Percentiles rank a stretch among this genome's conserved stretches.
phyloP scores from a whole-genome alignment of 2,329 filamentous ascomycete genomes.

The Neobulgaria alba region DNA sequence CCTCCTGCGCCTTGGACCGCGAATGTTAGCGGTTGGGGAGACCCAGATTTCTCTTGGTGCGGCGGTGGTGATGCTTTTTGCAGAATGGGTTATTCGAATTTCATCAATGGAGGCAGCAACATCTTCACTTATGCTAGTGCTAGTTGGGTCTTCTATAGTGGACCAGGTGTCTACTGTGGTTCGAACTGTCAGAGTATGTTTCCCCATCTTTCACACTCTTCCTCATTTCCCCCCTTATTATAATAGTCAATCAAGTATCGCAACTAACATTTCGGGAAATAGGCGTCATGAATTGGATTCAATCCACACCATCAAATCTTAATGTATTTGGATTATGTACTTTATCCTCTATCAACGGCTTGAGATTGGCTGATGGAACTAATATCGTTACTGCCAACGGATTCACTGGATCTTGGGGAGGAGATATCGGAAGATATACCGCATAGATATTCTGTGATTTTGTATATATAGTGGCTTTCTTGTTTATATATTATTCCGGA shows the following conservation, averaged over 20 bases:
- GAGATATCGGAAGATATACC: slow-evolving; percentile 3
- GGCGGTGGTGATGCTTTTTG: neutral
- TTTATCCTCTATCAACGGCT: neutral
- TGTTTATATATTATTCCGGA: too few relatives aligned
- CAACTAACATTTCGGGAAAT: neutral
- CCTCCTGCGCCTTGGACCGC: slow-evolving; percentile 1
- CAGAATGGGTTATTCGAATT: slow-evolving; percentile 2
- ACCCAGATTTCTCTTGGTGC: slow-evolving; percentile 4
- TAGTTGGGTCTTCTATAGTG: slow-evolving; percentile 1
- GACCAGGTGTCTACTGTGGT: neutral
- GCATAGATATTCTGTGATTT: too few relatives aligned
- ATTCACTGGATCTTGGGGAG: slow-evolving; percentile 3
- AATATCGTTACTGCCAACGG: slow-evolving; percentile 3
- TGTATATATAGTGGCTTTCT: too few relatives aligned
- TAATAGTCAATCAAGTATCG: too few relatives aligned
- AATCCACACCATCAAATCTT: slow-evolving; percentile 1
- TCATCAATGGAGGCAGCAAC: slow-evolving; percentile 1
- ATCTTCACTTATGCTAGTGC: slow-evolving; percentile 3
- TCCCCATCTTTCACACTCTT: neutral
- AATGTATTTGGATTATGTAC: slow-evolving; percentile 4
- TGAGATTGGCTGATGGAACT: slow-evolving; percentile 5
- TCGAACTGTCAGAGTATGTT: neutral
- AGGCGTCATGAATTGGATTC: slow-evolving; percentile 5
- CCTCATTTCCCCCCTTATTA: too few relatives aligned
- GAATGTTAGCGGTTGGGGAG: slow-evolving; percentile 2